These are phyloP conservation scores for Tolypocladium guangdongense DNA, from an alignment of 2,329 filamentous ascomycete genomes.

Conservation along the genomic window DNA sequence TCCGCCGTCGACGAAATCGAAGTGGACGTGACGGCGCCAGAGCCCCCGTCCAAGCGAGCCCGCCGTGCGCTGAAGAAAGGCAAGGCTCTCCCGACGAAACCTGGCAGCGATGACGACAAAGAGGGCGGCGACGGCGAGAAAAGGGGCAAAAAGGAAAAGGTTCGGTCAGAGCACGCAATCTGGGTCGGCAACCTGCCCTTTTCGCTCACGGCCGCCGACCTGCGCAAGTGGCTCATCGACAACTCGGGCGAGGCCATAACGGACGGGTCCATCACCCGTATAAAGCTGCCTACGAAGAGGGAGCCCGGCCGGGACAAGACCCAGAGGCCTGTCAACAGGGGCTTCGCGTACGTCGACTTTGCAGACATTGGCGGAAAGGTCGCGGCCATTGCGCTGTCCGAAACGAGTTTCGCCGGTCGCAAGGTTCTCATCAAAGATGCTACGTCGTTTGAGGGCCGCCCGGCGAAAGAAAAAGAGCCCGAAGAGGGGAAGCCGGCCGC, in stretches of 20 bases:
- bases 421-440: conserved; percentile 88
- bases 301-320: conserved; percentile 27
- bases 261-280: conserved; percentile 65
- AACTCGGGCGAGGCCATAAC: conserved; percentile 56
- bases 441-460: conserved; percentile 82
- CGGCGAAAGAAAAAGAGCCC: conserved; percentile 47
- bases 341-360: conserved; percentile 96
- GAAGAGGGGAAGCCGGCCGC: conserved; percentile 13
- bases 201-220: conserved; percentile 58
- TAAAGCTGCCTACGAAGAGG: conserved; percentile 64
- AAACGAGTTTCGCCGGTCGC: conserved; percentile 65
- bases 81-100: conserved; percentile 41
- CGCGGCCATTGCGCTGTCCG: conserved; percentile 75
- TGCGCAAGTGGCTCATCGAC: conserved; percentile 71
- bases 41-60: conserved; percentile 91
- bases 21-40: conserved; percentile 79
- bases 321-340: conserved; percentile 55
- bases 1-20: conserved; percentile 63
- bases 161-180: conserved; percentile 70
- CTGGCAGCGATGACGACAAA: conserved; percentile 23
- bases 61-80: conserved; percentile 83
- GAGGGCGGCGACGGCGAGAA: conserved; percentile 23
- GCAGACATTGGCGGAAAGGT: conserved; percentile 56
- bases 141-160: conserved; percentile 32
- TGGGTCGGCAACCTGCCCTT: conserved; percentile 98